Percentiles rank a stretch among this genome's conserved stretches.
Conservation (phyloP, 345 rosid species). For the Adansonia digitata region DNA sequence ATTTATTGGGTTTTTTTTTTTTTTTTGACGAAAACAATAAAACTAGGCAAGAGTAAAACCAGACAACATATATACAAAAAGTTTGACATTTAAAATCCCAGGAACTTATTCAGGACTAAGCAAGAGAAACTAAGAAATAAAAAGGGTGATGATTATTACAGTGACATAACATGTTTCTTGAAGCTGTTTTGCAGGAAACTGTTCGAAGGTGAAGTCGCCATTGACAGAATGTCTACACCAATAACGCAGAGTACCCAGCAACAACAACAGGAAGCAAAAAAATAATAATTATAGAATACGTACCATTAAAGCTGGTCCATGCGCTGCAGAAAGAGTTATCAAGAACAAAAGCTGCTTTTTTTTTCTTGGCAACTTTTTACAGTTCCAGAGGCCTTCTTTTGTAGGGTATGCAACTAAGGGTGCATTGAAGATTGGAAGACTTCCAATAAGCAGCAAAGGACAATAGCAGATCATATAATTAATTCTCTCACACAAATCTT, state of each 20-base stretch:
- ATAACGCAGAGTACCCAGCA: background rate
- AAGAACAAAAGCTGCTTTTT: constrained; percentile 11
- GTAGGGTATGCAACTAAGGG: constrained; percentile 2
- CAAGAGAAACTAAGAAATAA: constrained; percentile 1
- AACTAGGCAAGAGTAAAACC: background rate
- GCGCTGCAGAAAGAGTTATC: constrained; percentile 17
- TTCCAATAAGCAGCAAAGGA: background rate
- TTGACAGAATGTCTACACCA: background rate
- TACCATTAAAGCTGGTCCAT: constrained; percentile 24
- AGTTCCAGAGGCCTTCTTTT: constrained; percentile 12
- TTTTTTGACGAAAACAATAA: background rate
- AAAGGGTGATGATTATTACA: constrained; percentile 2
- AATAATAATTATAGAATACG: constrained; percentile 3
- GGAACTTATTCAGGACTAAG: background rate
- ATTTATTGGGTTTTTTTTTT: background rate
- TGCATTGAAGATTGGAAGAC: constrained; percentile 12
- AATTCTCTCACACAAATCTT: constrained; percentile 8
- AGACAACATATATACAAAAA: background rate
- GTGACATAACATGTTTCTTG: constrained; percentile 14
- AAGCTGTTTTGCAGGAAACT: constrained; percentile 4
- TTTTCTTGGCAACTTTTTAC: background rate
- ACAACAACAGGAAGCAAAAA: background rate
- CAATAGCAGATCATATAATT: background rate
- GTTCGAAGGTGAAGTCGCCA: constrained; percentile 5
- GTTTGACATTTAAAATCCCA: background rate